phyloP scores from a whole-genome alignment of 169 alveolate genomes.

The Plasmodium adleri region DNA sequence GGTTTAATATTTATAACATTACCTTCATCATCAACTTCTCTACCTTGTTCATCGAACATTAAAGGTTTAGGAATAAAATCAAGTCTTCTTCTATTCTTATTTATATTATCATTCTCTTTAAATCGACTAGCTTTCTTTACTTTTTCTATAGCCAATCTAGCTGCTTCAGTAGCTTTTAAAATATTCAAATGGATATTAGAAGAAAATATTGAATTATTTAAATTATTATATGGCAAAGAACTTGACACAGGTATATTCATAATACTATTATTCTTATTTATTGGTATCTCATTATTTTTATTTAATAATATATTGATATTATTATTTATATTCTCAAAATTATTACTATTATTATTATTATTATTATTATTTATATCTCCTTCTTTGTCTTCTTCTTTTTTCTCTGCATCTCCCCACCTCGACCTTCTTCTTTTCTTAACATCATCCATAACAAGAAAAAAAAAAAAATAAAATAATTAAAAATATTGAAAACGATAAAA shows the following conservation, averaged over 20 bases:
- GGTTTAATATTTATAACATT: constrained; percentile 84
- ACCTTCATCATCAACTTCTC: constrained; percentile 85
- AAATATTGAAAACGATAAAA: no score
- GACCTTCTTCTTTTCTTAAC: constrained; percentile 53
- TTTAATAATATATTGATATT: no score
- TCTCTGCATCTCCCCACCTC: constrained; percentile 75
- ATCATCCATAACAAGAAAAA: constrained; percentile 47
- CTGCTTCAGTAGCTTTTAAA: constrained; percentile 77
- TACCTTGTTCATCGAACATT: constrained; percentile 83
- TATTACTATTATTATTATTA: background rate
- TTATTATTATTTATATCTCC: no score
- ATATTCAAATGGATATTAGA: constrained; percentile 47
- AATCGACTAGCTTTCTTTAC: constrained; percentile 80
- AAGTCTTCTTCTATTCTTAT: constrained; percentile 33
- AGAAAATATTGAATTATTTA: constrained; percentile 5
- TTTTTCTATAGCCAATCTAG: constrained; percentile 83
- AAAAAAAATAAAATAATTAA: constrained; percentile 1
- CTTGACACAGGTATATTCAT: background rate
- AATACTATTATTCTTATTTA: background rate
- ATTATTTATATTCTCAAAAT: constrained; percentile 19
- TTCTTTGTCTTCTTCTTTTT: constrained; percentile 9
- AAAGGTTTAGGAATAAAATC: constrained; percentile 73
- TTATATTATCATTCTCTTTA: constrained; percentile 34
- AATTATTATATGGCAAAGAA: background rate
- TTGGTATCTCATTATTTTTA: background rate